These are phyloP conservation scores for Shiraia sp. DNA, from an alignment of 2,329 filamentous ascomycete species.

Conservation along the genomic window DNA sequence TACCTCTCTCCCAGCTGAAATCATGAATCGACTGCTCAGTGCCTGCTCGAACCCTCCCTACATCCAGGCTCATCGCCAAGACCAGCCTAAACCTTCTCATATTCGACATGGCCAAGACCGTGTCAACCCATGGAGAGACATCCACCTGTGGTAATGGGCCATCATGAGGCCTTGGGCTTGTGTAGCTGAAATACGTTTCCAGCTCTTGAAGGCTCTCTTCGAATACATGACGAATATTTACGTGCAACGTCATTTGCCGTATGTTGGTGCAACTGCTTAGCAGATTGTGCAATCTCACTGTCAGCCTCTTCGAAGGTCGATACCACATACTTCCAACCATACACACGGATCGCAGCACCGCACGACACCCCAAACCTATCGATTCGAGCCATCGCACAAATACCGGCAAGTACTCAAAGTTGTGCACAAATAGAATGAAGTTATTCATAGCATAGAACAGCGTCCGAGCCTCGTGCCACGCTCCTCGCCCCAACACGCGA, in stretches of 20 bases:
- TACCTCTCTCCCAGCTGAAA: slow-evolving; percentile 1
- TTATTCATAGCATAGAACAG: slow-evolving; percentile 4
- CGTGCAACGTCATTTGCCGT: slow-evolving; percentile 1
- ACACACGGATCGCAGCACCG: background rate
- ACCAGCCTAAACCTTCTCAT: slow-evolving; percentile 1
- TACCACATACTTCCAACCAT: slow-evolving; percentile 9
- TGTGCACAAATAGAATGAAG: slow-evolving; percentile 1
- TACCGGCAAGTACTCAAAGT: slow-evolving; percentile 5
- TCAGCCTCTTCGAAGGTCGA: background rate
- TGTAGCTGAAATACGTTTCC: slow-evolving; percentile 1
- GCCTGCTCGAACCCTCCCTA: no score
- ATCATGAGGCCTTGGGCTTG: background rate
- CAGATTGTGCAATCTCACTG: background rate
- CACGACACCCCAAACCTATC: slow-evolving; percentile 3
- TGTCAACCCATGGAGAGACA: background rate
- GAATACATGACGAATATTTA: slow-evolving; percentile 2
- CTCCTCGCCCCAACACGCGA: no score
- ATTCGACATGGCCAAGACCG: background rate
- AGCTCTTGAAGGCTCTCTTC: background rate
- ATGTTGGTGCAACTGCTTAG: slow-evolving; percentile 1
- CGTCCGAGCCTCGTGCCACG: slow-evolving; percentile 3
- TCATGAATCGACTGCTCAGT: background rate
- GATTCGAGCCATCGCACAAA: slow-evolving; percentile 6
- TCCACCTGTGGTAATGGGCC: background rate
- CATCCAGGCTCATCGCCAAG: no score